Evolutionary conservation across 495 filamentous ascomycete species (phyloP), one percentile per base, ranked within the genome.

Genomic region (Penicillium tannophilum): DNA sequence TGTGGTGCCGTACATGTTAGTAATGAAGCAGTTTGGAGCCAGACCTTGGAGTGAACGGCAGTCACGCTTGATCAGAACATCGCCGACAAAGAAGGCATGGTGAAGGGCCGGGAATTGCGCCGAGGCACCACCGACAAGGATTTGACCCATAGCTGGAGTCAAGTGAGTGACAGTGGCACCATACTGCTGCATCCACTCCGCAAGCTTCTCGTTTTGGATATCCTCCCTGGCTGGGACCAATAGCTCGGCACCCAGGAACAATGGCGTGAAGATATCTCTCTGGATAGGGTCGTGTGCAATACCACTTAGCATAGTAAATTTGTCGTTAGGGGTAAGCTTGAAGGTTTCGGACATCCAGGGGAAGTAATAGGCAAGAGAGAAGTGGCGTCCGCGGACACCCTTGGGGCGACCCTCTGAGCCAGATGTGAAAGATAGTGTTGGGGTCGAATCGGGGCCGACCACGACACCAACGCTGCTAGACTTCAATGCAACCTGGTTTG

Each of bases 131-230:
- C 93, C 94, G 30, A 96, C 89, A 1, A 98, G 79, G 52, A 98
- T 94, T 66, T 98, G 93, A 51, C 93, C 93, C 93, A 98, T 79
- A 39, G 93, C 94, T 6, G 94, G 94, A 0, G 94, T 98, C 16
- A 98, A 78, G 68, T 97, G 94, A 5, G 92, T 93, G 35, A 94
- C 87, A 16, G 90, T 97, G 14, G 89, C 85, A 52, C 82, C 75
- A 65, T 92, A 84, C 53, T 90, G 83, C 47, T 79, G 80, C 87
- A 97, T 93, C 94, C 94, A 97, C 64, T 95, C 90, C 3, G 91
- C 92, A 19, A 98, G 80, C 58, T 82, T 86, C 72, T 97, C 93
- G 66, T 96, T 89, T 50, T 88, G 84, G 41, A 98, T 98, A 64
- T 92, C 87, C 55, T 96, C 93, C 20, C 84, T 84, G 4, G 88